These are phyloP conservation scores for Triticum urartu DNA, from an alignment of 176 grass and related monocot genomes.

Conservation along the genomic window DNA sequence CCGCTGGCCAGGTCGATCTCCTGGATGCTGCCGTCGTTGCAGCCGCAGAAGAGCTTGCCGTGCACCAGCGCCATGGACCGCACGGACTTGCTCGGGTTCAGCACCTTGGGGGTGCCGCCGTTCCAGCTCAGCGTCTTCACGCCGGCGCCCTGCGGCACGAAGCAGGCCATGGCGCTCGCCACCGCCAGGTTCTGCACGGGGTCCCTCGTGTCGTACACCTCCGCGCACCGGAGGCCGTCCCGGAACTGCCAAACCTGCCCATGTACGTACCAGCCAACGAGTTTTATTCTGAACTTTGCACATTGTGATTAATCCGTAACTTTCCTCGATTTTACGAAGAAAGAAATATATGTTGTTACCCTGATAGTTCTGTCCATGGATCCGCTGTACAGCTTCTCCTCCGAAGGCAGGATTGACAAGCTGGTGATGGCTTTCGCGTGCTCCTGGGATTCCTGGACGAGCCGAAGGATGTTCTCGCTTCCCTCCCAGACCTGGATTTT, in stretches of 20 bases:
- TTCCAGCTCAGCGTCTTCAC: conserved; percentile 66
- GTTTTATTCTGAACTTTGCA: background rate
- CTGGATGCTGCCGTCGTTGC: conserved; percentile 67
- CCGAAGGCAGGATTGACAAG: conserved; percentile 35
- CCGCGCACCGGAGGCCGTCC: conserved; percentile 45
- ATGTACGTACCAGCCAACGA: background rate
- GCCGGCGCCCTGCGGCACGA: conserved; percentile 52
- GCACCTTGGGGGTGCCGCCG: conserved; percentile 46
- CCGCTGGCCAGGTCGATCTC: conserved; percentile 67
- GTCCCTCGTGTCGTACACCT: conserved; percentile 53
- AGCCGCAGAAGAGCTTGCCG: conserved; percentile 69
- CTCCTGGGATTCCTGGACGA: conserved; percentile 44
- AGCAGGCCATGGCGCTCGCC: conserved; percentile 53
- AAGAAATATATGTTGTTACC: conserved; percentile 12
- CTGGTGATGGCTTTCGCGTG: conserved; percentile 63
- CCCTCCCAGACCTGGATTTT: conserved; percentile 56
- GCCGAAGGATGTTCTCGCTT: conserved; percentile 48
- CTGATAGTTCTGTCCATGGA: conserved; percentile 59
- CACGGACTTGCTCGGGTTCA: conserved; percentile 56
- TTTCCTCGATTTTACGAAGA: background rate
- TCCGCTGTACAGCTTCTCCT: conserved; percentile 59
- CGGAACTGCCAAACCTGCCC: conserved; percentile 59
- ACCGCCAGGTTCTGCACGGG: conserved; percentile 48
- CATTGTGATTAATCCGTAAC: background rate
- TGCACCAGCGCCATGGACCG: conserved; percentile 57